phyloP scores from a whole-genome alignment of 805 yeast genomes.

The Candida rishiriensis region DNA sequence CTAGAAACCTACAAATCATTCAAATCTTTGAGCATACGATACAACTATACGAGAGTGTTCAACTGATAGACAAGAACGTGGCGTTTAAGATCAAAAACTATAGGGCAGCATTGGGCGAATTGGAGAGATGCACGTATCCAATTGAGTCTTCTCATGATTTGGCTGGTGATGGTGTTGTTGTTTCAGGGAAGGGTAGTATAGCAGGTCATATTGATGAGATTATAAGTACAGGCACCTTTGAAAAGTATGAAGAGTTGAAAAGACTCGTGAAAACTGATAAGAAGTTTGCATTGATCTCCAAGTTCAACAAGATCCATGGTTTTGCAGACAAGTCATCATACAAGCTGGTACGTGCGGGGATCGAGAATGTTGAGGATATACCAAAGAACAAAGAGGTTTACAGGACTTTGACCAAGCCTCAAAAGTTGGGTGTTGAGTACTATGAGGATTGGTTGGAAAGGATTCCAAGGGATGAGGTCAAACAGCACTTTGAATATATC shows the following conservation, averaged over 20 bases:
- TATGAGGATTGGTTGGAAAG: slow-evolving; percentile 41
- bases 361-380: slow-evolving; percentile 36
- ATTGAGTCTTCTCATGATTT: slow-evolving; percentile 38
- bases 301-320: slow-evolving; percentile 41
- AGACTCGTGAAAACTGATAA: slow-evolving; percentile 16
- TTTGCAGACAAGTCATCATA: slow-evolving; percentile 43
- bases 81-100: slow-evolving; percentile 28
- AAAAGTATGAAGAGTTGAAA: slow-evolving; percentile 13
- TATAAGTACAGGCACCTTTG: slow-evolving; percentile 32
- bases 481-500: slow-evolving; percentile 35
- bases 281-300: slow-evolving; percentile 22
- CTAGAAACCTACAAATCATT: slow-evolving; percentile 28
- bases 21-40: slow-evolving; percentile 29
- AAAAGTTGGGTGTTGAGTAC: slow-evolving; percentile 39
- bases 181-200: slow-evolving; percentile 30
- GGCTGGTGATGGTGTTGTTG: slow-evolving; percentile 29
- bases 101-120: slow-evolving; percentile 37
- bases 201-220: slow-evolving; percentile 45
- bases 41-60: slow-evolving; percentile 21
- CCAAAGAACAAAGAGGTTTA: slow-evolving; percentile 14
- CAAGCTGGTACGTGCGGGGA: slow-evolving; percentile 33
- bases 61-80: slow-evolving; percentile 13
- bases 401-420: slow-evolving; percentile 18
- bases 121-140: slow-evolving; percentile 24
- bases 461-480: slow-evolving; percentile 44